Evolutionary conservation across 1,139 yeast genomes (phyloP), one percentile per base, ranked within the genome.

Genomic region (Blastobotrys niveus): DNA sequence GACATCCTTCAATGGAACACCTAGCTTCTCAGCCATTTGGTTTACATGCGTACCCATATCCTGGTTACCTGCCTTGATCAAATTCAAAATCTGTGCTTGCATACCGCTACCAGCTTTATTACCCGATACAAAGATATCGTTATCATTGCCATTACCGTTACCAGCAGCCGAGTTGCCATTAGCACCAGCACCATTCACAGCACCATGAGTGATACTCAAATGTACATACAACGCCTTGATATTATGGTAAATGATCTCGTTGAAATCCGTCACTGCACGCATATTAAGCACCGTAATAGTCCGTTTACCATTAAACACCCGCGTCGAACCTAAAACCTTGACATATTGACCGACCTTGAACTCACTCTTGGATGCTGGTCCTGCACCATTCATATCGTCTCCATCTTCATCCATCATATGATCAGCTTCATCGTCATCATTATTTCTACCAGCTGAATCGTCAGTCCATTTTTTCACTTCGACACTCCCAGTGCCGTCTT

Each of bases 401-500:
- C 36, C 48, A 10, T 33, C 17, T 7, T 57, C 53, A 5, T 45
- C 47, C 15, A 43, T 38, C 14, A 45, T 48, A 6, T 42, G 43
- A 22, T 46, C 46, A 18, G 44, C 48, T 14, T 40, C 50, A n/a
- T 42, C 61, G 12, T 57, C 54, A 5, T 52, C 58, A 27, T 46
- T 56, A 5, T 56, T 61, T 17, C 53, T 63, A 15, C 63, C 54
- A 32, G 56, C 58, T 0, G 69, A 61, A 4, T 66, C 52, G 37
- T 48, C 39, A 15, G 34, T 37, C 53, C 53, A 85, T 53, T 75
- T 74, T 54, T 84, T 75, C 34, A 84, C 74, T 38, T 82, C 87
- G 19, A 80, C 68, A 3, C 79, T 71, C 0, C 94, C 95, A 0
- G 96, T 83, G 3, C 95, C 95, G 60, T 89, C 96, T 57, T 87